A percentile compares a stretch with the other conserved stretches of the same genome.
phyloP scores from a whole-genome alignment of 2,329 filamentous ascomycete genomes.

The Trichophyton equinum region DNA sequence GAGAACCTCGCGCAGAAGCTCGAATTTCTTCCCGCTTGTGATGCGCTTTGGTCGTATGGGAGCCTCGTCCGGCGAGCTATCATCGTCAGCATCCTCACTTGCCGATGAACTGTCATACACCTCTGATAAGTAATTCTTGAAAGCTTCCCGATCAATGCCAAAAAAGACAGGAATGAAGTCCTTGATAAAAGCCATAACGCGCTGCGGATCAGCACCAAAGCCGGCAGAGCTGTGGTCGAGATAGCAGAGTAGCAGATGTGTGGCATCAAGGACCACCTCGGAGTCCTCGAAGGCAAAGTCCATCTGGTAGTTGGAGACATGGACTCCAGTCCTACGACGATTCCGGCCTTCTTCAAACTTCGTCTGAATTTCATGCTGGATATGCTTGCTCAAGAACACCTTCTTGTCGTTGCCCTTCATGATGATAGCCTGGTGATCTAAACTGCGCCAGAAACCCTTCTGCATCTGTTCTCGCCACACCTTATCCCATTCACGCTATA shows the following conservation, averaged over 20 bases:
- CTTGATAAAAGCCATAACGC: conserved; percentile 63
- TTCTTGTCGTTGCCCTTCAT: conserved; percentile 85
- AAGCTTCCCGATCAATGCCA: conserved; percentile 56
- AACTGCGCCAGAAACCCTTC: conserved; percentile 85
- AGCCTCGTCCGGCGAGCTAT: conserved; percentile 58
- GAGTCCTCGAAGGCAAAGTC: conserved; percentile 61
- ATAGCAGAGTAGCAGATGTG: conserved; percentile 36
- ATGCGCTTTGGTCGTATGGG: conserved; percentile 54
- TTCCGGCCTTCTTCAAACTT: conserved; percentile 85
- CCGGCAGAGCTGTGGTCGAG: conserved; percentile 38
- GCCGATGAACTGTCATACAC: conserved; percentile 59
- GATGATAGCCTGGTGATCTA: conserved; percentile 91
- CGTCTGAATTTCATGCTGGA: conserved; percentile 81
- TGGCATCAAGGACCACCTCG: conserved; percentile 47
- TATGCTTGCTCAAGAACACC: conserved; percentile 75
- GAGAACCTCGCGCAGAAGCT: conserved; percentile 71
- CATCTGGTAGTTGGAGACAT: conserved; percentile 58
- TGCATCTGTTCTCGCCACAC: conserved; percentile 96
- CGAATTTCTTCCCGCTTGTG: conserved; percentile 56
- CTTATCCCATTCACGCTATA: conserved; percentile 88
- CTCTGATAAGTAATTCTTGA: conserved; percentile 54
- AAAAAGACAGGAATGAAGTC: conserved; percentile 67
- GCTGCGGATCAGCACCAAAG: conserved; percentile 52
- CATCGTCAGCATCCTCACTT: conserved; percentile 65
- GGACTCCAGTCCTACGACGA: conserved; percentile 48